A percentile compares a stretch with the other conserved stretches of the same genome.
Conservation (phyloP, 2,329 filamentous ascomycete genomes). For the Tolypocladium cylindrosporum region DNA sequence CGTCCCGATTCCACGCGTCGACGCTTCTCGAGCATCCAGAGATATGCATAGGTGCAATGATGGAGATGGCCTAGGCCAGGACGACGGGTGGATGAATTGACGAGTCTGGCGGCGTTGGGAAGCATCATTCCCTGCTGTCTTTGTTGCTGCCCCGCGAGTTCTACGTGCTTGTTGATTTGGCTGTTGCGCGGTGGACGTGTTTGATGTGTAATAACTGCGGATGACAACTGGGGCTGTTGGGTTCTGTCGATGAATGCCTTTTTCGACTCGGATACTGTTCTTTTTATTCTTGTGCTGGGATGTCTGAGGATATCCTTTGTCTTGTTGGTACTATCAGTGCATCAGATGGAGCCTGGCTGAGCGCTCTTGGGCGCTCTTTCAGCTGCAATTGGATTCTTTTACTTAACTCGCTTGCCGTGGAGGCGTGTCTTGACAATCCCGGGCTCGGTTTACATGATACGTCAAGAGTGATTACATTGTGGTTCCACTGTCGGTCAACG, state of each 20-base stretch:
- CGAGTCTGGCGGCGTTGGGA: not conserved
- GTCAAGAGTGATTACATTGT: not conserved
- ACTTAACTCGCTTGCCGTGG: not conserved
- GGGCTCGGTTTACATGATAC: not conserved
- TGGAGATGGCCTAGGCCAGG: not conserved
- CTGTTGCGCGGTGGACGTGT: not conserved
- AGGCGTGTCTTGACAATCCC: not conserved
- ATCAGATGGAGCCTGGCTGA: conserved; percentile 5
- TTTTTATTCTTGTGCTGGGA: not conserved
- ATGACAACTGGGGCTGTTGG: not conserved
- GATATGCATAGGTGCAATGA: not conserved
- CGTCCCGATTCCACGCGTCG: not conserved
- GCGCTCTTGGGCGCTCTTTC: not conserved
- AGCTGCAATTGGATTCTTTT: not conserved
- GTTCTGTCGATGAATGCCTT: not conserved
- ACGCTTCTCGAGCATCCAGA: not conserved
- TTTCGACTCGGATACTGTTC: not conserved
- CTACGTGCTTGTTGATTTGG: not conserved
- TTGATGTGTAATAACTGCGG: not conserved
- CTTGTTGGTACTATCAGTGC: conserved; percentile 5
- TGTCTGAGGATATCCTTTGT: not conserved
- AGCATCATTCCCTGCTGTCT: not conserved
- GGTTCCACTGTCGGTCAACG: too few relatives aligned
- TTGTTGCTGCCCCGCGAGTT: not conserved
- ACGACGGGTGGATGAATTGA: not conserved